A percentile compares a stretch with the other conserved stretches of the same genome.
These are phyloP conservation scores for Pelargonium australe DNA, from an alignment of 441 rosid genomes.

Conservation along the genomic window DNA sequence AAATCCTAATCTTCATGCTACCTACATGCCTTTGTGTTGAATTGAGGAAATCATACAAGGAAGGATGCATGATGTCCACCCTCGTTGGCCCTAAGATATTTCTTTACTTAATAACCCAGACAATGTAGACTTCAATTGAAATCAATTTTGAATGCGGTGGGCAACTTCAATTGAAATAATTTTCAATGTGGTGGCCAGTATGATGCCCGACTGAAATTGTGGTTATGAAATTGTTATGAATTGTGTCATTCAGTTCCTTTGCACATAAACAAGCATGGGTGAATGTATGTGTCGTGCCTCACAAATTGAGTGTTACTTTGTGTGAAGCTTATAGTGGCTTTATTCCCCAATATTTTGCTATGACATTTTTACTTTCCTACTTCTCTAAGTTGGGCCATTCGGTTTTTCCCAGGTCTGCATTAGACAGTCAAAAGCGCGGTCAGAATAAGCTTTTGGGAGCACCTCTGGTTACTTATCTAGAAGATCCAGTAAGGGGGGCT, in stretches of 20 bases:
- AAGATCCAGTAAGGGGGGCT: constrained; percentile 49
- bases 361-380: neutral
- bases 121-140: neutral
- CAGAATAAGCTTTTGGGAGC: constrained; percentile 51
- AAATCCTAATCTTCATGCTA: too few relatives aligned
- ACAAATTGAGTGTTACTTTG: neutral
- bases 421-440: constrained; percentile 37
- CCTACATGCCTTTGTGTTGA: constrained; percentile 16
- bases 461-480: constrained; percentile 61
- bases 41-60: neutral
- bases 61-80: neutral
- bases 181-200: neutral
- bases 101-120: neutral
- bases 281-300: neutral
- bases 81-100: neutral
- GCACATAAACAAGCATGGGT: neutral
- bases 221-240: neutral
- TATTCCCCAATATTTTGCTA: neutral
- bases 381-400: neutral
- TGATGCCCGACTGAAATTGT: neutral
- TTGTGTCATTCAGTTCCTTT: neutral
- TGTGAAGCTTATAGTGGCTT: neutral
- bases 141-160: neutral
- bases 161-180: neutral
- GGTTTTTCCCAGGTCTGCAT: constrained; percentile 35